A percentile compares a stretch with the other conserved stretches of the same genome.
These are phyloP conservation scores for Dillenia turbinata DNA, from an alignment of 164 flowering plant genomes.

Conservation along the genomic window DNA sequence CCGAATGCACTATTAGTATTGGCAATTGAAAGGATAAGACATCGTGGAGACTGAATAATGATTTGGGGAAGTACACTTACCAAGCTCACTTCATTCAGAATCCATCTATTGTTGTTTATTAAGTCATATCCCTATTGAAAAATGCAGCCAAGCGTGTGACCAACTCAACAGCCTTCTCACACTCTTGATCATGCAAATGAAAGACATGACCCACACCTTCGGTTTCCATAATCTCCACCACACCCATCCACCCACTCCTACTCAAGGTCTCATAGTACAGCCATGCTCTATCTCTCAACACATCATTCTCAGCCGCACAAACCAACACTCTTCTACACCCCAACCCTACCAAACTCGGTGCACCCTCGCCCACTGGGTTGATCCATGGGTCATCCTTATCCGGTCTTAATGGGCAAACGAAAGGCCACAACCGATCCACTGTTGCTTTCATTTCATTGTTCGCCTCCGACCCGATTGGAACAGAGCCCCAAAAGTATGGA, in stretches of 20 bases:
- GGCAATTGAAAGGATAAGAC: too few relatives aligned
- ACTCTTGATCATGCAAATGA: slow-evolving; percentile 6
- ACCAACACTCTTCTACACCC: slow-evolving; percentile 10
- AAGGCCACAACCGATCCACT: slow-evolving; percentile 1
- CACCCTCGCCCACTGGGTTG: slow-evolving; percentile 4
- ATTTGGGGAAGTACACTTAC: too few relatives aligned
- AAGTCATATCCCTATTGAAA: neutral
- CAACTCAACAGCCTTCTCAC: slow-evolving; percentile 8
- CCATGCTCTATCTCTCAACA: slow-evolving; percentile 8
- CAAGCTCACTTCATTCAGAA: too few relatives aligned
- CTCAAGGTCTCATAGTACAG: slow-evolving; percentile 9
- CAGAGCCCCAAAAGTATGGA: slow-evolving; percentile 19
- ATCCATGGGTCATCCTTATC: slow-evolving; percentile 11
- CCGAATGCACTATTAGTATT: too few relatives aligned
- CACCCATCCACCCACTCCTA: slow-evolving; percentile 18
- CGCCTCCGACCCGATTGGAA: slow-evolving; percentile 1
- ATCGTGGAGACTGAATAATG: too few relatives aligned
- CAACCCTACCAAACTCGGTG: slow-evolving; percentile 3
- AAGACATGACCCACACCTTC: slow-evolving; percentile 14
- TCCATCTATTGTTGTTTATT: too few relatives aligned
- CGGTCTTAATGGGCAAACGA: neutral
- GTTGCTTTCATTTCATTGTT: neutral
- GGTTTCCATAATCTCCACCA: slow-evolving; percentile 11
- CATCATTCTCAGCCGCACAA: slow-evolving; percentile 8
- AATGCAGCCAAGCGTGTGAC: slow-evolving; percentile 12